Conservation (phyloP, 192 early-diverging fungal genomes). For the Lunasporangiospora selenospora region DNA sequence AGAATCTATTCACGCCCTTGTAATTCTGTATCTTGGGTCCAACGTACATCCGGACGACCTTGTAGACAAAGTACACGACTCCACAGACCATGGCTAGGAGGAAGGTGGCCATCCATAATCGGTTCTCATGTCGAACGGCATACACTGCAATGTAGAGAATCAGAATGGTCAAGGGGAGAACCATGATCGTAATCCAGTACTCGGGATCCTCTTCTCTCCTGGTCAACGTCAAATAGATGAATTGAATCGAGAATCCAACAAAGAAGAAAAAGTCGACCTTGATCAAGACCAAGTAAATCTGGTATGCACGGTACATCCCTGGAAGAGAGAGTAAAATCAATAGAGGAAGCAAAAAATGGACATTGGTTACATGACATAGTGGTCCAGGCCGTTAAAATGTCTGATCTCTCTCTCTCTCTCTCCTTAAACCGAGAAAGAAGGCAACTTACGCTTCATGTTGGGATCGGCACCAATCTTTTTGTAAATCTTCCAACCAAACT, state of each 20-base stretch:
- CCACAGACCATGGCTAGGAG: slow-evolving; percentile 64
- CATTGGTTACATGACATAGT: neutral
- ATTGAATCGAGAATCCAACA: slow-evolving; percentile 78
- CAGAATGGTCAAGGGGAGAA: slow-evolving; percentile 64
- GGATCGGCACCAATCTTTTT: slow-evolving; percentile 74
- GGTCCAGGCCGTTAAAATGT: neutral
- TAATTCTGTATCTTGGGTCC: slow-evolving; percentile 51
- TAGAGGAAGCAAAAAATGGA: neutral
- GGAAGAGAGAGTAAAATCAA: neutral
- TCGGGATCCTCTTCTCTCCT: slow-evolving; percentile 52
- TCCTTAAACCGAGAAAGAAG: neutral
- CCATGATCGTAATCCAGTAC: slow-evolving; percentile 59
- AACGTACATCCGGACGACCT: slow-evolving; percentile 66
- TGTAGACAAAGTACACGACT: slow-evolving; percentile 75
- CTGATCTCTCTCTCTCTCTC: neutral
- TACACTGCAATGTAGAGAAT: slow-evolving; percentile 71
- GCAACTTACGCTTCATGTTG: slow-evolving; percentile 58
- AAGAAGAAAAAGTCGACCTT: slow-evolving; percentile 87
- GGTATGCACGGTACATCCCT: slow-evolving; percentile 74
- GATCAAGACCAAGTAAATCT: slow-evolving; percentile 81
- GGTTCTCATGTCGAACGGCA: slow-evolving; percentile 72
- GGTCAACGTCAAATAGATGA: slow-evolving; percentile 72
- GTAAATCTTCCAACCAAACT: slow-evolving; percentile 75
- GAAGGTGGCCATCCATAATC: slow-evolving; percentile 64
- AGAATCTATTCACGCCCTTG: slow-evolving; percentile 57